Base-by-base conservation (phyloP, 1,139 yeast genomes). In the Suhomyces bokatorum region DNA sequence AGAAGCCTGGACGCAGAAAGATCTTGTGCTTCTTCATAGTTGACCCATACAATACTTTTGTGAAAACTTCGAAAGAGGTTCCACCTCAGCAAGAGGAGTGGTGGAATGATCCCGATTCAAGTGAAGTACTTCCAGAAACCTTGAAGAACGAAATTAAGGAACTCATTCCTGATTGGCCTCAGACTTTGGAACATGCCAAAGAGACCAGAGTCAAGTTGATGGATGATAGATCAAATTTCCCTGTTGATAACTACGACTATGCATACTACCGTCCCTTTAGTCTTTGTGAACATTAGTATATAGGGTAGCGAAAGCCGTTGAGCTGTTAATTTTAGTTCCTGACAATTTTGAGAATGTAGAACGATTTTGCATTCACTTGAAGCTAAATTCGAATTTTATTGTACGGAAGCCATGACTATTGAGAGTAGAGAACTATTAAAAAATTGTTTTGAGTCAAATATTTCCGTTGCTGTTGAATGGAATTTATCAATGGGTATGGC, bases 51-150 rank as follows among this genome's bases (percentile, higher is more conserved):
- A 65, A 70, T 44, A 54, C 60, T 4, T 42, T 43, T 14, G 70
- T 70, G 1, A 47, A 59, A 4, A 40, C 70, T 4, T 61, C 73
- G 0, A 66, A 57, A 7, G 55, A 57, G 9, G 75, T 73, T 0
- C 75, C 77, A 3, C 75, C 75, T 1, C 77, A 72, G 51, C 75
- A 71, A 50, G 40, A 54, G 31, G 59, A 55, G n/a, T 72, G 77
- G 76, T 63, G 67, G 67, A 52, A 47, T n/a, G 62, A 57, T 43
- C 15, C 30, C 2, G 45, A 35, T 11, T 28, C 45, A 17, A 36
- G 39, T 6, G 40, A 43, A 20, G 13, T 22, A n/a, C 26, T 46
- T 17, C 30, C 39, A 2, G 15, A 36, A 12, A 22, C 51, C 41
- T 27, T 36, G 26, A 36, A 36, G 32, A 17, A 28, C 10, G 39